These are phyloP conservation scores for Pinus albicaulis DNA, from an alignment of 75 land plant species.

Conservation along the genomic window DNA sequence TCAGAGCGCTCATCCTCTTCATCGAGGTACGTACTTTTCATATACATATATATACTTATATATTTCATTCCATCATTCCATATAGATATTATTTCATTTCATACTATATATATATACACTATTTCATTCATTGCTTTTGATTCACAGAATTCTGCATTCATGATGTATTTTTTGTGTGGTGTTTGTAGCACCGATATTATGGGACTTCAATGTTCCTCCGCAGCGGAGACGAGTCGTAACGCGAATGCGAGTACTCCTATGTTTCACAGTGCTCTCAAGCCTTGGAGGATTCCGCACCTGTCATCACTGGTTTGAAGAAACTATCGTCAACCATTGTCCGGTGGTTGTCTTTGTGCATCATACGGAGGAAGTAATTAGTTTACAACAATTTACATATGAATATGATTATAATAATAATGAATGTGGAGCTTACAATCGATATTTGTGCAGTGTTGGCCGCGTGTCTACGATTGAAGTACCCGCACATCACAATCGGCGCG, in stretches of 20 bases:
- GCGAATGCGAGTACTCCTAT: constrained; percentile 33
- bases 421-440: background rate
- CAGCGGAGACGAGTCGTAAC: constrained; percentile 22
- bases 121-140: background rate
- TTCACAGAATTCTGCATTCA: background rate
- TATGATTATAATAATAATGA: too few species aligned
- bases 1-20: constrained; percentile 53
- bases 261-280: constrained; percentile 60
- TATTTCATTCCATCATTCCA: too few species aligned
- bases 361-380: constrained; percentile 82
- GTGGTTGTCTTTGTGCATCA: constrained; percentile 61
- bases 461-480: constrained; percentile 43
- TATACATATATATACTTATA: too few species aligned
- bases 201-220: constrained; percentile 60
- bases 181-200: constrained; percentile 59
- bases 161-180: background rate
- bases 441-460: background rate
- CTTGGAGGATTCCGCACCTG: constrained; percentile 51
- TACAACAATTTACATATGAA: too few species aligned
- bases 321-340: constrained; percentile 45
- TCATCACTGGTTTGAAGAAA: constrained; percentile 40
- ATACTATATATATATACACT: too few species aligned
- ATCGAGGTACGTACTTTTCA: constrained; percentile 50
- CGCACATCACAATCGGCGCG: constrained; percentile 68
- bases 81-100: background rate